Evolutionary conservation across 495 filamentous ascomycete species (phyloP).

Genomic region (Penicillium tannophilum): DNA sequence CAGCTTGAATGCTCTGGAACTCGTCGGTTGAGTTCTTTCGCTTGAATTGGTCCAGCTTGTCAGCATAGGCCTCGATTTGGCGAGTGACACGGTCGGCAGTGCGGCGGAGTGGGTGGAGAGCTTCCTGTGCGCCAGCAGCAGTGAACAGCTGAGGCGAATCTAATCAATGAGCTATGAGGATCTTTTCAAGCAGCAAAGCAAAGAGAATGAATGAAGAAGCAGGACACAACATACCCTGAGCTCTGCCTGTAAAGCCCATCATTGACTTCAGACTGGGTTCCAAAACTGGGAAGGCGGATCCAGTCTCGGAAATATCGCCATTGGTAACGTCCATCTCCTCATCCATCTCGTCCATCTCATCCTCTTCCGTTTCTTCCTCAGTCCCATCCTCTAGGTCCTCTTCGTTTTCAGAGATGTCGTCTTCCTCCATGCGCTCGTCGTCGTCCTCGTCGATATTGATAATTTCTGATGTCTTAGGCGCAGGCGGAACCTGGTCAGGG

Average conservation of each 20-base stretch:
- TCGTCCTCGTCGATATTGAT: slow-evolving; percentile 47
- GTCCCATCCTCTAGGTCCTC: slow-evolving; percentile 21
- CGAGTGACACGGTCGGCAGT: slow-evolving; percentile 61
- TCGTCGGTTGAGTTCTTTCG: slow-evolving; percentile 41
- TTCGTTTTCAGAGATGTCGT: slow-evolving; percentile 7
- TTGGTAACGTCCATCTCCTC: slow-evolving; percentile 26
- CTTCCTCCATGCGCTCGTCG: slow-evolving; percentile 27
- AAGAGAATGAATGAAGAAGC: background rate
- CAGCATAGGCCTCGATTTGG: slow-evolving; percentile 68
- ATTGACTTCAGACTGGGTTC: slow-evolving; percentile 24
- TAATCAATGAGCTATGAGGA: slow-evolving; percentile 21
- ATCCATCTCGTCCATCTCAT: slow-evolving; percentile 34
- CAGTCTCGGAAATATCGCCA: slow-evolving; percentile 24
- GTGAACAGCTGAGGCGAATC: slow-evolving; percentile 47
- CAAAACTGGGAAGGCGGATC: slow-evolving; percentile 21
- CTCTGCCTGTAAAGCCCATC: slow-evolving; percentile 11
- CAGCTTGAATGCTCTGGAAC: slow-evolving; percentile 42
- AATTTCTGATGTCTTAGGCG: slow-evolving; percentile 36
- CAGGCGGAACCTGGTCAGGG: slow-evolving; percentile 27
- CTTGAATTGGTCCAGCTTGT: slow-evolving; percentile 62
- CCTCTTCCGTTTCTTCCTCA: slow-evolving; percentile 24
- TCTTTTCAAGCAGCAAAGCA: background rate
- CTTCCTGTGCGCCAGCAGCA: slow-evolving; percentile 51
- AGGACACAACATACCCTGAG: slow-evolving; percentile 18
- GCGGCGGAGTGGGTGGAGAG: slow-evolving; percentile 56